A percentile compares a stretch with the other conserved stretches of the same genome.
phyloP scores from a whole-genome alignment of 2,329 filamentous ascomycete genomes.

The Cladosporium oxysporum region DNA sequence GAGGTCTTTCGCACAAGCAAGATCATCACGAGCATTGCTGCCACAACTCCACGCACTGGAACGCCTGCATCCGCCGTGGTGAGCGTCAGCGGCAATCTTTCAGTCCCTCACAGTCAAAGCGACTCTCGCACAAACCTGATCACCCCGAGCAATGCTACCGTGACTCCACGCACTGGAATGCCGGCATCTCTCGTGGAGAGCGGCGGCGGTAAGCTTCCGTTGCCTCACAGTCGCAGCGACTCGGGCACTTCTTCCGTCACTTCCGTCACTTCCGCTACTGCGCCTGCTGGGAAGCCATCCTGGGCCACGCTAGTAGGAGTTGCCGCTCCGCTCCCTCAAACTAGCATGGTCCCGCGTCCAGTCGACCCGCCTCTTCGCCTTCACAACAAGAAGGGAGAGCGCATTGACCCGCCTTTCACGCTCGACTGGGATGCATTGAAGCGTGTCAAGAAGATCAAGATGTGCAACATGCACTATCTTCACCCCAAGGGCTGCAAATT shows the following conservation, averaged over 20 bases:
- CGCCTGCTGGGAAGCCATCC: neutral
- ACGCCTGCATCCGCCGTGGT: neutral
- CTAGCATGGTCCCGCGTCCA: neutral
- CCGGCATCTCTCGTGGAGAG: neutral
- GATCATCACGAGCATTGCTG: slow-evolving; percentile 35
- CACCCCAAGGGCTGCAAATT: slow-evolving; percentile 48
- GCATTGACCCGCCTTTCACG: slow-evolving; percentile 54
- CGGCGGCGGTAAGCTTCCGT: neutral
- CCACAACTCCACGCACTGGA: slow-evolving; percentile 26
- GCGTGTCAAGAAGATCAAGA: slow-evolving; percentile 62
- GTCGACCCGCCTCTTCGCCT: slow-evolving; percentile 27
- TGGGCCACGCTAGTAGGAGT: slow-evolving; percentile 6
- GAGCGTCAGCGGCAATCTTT: neutral
- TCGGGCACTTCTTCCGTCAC: neutral
- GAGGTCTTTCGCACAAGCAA: slow-evolving; percentile 57
- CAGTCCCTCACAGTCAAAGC: neutral
- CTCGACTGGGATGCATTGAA: slow-evolving; percentile 59
- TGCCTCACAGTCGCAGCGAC: neutral
- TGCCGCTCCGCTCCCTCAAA: slow-evolving; percentile 7
- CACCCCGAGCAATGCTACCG: slow-evolving; percentile 27
- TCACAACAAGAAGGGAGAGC: slow-evolving; percentile 61
- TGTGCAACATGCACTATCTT: slow-evolving; percentile 64
- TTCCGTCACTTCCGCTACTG: neutral
- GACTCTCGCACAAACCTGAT: slow-evolving; percentile 50
- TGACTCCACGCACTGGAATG: slow-evolving; percentile 22